These are phyloP conservation scores for Thalia dealbata DNA, from an alignment of 176 grass and related monocot genomes.

Conservation along the genomic window DNA sequence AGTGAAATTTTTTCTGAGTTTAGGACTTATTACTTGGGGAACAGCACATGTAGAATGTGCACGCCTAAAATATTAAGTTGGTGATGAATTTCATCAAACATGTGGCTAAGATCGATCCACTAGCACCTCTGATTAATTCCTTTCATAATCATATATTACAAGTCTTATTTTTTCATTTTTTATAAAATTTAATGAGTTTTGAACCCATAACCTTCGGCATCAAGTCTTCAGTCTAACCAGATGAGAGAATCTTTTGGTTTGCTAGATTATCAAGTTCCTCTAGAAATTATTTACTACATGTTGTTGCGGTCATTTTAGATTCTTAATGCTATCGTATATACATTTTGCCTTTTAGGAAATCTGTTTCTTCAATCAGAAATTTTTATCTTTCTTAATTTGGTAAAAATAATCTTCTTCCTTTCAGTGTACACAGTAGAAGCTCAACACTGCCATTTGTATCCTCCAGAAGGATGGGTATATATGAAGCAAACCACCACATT, in stretches of 20 bases:
- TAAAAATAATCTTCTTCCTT: background rate
- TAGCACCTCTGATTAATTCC: background rate
- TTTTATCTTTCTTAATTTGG: background rate
- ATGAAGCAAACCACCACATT: slow-evolving; percentile 37
- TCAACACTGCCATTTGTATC: slow-evolving; percentile 51
- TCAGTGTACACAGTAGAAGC: slow-evolving; percentile 54
- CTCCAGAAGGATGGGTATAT: slow-evolving; percentile 46
- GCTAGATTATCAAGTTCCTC: background rate
- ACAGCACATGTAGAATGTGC: background rate
- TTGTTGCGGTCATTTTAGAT: background rate
- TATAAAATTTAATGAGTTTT: too few species aligned
- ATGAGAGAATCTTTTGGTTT: too few species aligned
- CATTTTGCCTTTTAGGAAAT: background rate
- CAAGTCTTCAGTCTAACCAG: too few species aligned
- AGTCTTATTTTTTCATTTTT: too few species aligned
- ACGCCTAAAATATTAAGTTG: background rate
- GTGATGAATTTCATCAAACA: background rate
- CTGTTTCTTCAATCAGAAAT: background rate
- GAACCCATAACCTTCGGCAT: too few species aligned
- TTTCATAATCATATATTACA: background rate
- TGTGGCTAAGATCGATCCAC: background rate
- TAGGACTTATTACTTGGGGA: too few species aligned
- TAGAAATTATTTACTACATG: background rate
- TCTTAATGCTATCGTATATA: background rate
- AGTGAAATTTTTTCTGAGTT: too few species aligned